Evolutionary conservation across 345 rosid species (phyloP).

Genomic region (Moricandia arvensis): DNA sequence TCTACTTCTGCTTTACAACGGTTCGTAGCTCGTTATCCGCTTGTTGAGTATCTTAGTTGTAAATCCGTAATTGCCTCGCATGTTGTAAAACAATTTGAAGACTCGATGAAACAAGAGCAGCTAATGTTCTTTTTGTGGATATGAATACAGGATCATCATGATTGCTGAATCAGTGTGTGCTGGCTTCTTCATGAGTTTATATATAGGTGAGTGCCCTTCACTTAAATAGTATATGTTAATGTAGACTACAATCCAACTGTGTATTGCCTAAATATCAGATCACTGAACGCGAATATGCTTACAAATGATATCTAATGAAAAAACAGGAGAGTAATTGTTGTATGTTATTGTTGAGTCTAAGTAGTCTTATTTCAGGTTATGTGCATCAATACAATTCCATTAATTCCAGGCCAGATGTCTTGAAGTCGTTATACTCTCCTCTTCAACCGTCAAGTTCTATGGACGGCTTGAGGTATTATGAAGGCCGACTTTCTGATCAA

Average conservation of each 20-base stretch:
- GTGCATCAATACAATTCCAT: conserved; percentile 77
- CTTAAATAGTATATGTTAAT: not conserved
- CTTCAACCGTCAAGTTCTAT: conserved; percentile 91
- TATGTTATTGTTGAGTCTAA: not conserved
- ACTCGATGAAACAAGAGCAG: not conserved
- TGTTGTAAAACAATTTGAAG: not conserved
- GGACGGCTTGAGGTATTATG: conserved; percentile 93
- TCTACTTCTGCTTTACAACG: conserved; percentile 63
- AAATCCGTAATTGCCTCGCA: not conserved
- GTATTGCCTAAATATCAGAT: not conserved
- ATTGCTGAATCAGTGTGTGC: conserved; percentile 76
- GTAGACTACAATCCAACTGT: not conserved
- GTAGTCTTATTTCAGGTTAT: conserved; percentile 53
- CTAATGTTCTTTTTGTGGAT: not conserved
- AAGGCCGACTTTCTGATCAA: conserved; percentile 92
- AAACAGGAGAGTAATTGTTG: not conserved
- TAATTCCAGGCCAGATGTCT: conserved; percentile 87
- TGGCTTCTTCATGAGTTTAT: conserved; percentile 68
- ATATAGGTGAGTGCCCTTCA: conserved; percentile 62
- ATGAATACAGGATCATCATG: conserved; percentile 78
- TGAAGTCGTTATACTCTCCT: conserved; percentile 91
- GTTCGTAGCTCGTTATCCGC: conserved; percentile 36
- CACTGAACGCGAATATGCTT: not conserved
- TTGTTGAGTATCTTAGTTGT: not conserved
- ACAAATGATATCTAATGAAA: not conserved